Evolutionary conservation across 805 yeast genomes (phyloP).

Genomic region (Debaryomyces hansenii): DNA sequence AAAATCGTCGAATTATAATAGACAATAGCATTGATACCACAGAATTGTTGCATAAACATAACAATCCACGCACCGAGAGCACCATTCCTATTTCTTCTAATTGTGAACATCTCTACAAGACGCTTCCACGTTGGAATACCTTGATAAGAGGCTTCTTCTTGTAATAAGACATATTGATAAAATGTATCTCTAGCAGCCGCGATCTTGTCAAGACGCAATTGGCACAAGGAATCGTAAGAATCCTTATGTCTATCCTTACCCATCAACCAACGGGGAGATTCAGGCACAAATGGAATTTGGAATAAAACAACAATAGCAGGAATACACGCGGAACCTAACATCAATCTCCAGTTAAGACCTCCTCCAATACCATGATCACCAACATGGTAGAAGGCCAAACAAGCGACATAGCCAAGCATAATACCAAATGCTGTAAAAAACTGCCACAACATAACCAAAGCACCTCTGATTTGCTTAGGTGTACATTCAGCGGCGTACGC

Average conservation of each 20-base stretch:
- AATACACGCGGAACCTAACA: constrained; percentile 63
- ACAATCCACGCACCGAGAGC: constrained; percentile 77
- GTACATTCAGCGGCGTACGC: constrained; percentile 64
- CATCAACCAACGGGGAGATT: constrained; percentile 71
- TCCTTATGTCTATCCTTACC: constrained; percentile 48
- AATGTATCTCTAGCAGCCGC: constrained; percentile 68
- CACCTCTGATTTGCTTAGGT: constrained; percentile 60
- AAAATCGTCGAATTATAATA: constrained; percentile 81
- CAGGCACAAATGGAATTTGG: constrained; percentile 59
- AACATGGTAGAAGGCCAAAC: constrained; percentile 59
- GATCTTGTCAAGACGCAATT: constrained; percentile 46
- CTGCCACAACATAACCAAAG: constrained; percentile 72
- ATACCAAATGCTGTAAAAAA: constrained; percentile 73
- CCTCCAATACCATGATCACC: constrained; percentile 42
- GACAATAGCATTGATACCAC: constrained; percentile 88
- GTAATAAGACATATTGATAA: constrained; percentile 55
- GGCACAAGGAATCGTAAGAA: constrained; percentile 49
- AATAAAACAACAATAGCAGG: constrained; percentile 55
- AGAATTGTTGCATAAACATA: constrained; percentile 89
- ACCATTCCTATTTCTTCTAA: constrained; percentile 83
- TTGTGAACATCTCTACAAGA: constrained; percentile 58
- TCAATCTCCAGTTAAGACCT: constrained; percentile 58
- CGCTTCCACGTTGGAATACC: constrained; percentile 46
- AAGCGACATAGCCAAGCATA: constrained; percentile 62
- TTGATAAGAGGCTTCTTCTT: constrained; percentile 59